These are phyloP conservation scores for Ensete glaucum DNA, from an alignment of 176 grass and related monocot species.

Conservation along the genomic window DNA sequence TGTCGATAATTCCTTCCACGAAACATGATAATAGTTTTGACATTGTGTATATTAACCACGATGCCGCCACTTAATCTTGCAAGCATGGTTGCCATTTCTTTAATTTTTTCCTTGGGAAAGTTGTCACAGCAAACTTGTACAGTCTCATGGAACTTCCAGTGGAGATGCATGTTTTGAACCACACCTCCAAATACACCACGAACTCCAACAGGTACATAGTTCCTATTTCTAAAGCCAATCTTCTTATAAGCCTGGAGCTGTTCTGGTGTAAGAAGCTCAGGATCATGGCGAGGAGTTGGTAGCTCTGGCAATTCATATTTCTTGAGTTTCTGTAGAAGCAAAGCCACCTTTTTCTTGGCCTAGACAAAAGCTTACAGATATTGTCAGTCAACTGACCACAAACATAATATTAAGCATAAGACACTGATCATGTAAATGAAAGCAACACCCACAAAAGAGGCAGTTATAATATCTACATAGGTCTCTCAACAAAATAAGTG, in stretches of 20 bases:
- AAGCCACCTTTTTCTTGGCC: slow-evolving; percentile 89
- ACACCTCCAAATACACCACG: slow-evolving; percentile 99
- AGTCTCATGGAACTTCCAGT: slow-evolving; percentile 98
- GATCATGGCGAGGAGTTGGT: slow-evolving; percentile 80
- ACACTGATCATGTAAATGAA: not conserved
- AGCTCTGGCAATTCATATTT: slow-evolving; percentile 92
- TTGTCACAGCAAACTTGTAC: slow-evolving; percentile 98
- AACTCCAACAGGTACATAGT: slow-evolving; percentile 90
- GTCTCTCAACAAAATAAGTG: no score
- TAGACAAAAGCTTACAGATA: slow-evolving; percentile 26
- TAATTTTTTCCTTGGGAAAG: slow-evolving; percentile 93
- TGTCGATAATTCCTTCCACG: slow-evolving; percentile 92
- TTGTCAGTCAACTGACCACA: not conserved
- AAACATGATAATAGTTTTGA: slow-evolving; percentile 98
- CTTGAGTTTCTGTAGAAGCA: slow-evolving; percentile 94
- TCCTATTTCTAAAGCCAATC: slow-evolving; percentile 94
- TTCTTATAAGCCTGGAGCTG: slow-evolving; percentile 98
- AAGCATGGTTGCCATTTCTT: slow-evolving; percentile 91
- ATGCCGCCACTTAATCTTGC: slow-evolving; percentile 94
- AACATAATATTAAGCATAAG: not conserved
- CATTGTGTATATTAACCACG: slow-evolving; percentile 93
- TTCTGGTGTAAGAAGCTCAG: slow-evolving; percentile 68
- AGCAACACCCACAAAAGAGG: not conserved
- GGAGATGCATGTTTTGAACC: slow-evolving; percentile 99
- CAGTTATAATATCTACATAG: not conserved